Percentiles rank a stretch among this genome's conserved stretches.
These are phyloP conservation scores for Beverwykella pulmonaria DNA, from an alignment of 495 filamentous ascomycete species.

Conservation along the genomic window DNA sequence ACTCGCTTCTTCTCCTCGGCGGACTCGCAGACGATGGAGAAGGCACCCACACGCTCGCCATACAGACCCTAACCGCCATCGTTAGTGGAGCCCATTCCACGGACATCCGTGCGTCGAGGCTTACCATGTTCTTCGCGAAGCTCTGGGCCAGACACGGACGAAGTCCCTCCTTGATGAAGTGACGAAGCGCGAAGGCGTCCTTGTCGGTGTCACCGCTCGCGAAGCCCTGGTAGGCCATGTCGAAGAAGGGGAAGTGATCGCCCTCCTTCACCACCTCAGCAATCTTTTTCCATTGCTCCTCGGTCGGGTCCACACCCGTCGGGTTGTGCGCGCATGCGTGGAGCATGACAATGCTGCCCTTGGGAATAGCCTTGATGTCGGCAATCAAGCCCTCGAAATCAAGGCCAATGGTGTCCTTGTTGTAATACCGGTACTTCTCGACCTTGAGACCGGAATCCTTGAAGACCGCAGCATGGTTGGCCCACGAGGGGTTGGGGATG, in stretches of 20 bases:
- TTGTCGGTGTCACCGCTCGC: constrained; percentile 87
- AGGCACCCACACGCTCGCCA: constrained; percentile 96
- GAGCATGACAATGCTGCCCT: constrained; percentile 84
- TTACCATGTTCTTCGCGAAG: constrained; percentile 99
- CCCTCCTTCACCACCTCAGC: constrained; percentile 85
- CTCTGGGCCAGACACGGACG: constrained; percentile 86
- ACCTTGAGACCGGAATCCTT: constrained; percentile 87
- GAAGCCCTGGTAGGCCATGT: constrained; percentile 99
- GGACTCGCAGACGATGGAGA: constrained; percentile 84
- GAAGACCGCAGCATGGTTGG: constrained; percentile 97
- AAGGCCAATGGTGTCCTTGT: constrained; percentile 96
- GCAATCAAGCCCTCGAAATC: constrained; percentile 93
- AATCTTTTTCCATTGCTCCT: constrained; percentile 91
- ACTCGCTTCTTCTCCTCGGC: constrained; percentile 93
- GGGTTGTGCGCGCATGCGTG: constrained; percentile 99
- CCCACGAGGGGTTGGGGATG: constrained; percentile 94
- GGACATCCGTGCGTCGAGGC: constrained; percentile 16
- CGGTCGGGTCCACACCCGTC: constrained; percentile 92
- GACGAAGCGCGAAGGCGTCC: constrained; percentile 87
- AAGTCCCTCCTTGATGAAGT: constrained; percentile 93
- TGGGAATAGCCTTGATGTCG: constrained; percentile 87
- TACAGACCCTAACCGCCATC: constrained; percentile 74
- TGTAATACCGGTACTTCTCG: constrained; percentile 95
- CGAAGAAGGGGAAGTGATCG: constrained; percentile 94
- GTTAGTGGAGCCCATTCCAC: not conserved